Percentiles rank a stretch among this genome's conserved stretches.
phyloP scores from a whole-genome alignment of 345 rosid species.

The Lagerstroemia speciosa region DNA sequence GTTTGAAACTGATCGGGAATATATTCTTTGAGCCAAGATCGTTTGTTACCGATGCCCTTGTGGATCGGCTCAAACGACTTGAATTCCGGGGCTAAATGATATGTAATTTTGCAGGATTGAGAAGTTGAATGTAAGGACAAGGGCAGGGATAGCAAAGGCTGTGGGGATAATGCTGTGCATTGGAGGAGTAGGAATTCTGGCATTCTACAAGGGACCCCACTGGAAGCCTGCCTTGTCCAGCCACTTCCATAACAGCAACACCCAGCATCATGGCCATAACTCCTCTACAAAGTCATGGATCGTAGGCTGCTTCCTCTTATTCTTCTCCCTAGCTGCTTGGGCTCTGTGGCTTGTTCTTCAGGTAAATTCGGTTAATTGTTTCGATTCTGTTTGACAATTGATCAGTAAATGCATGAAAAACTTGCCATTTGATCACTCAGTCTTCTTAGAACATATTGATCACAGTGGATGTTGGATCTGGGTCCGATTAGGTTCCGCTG shows the following conservation, averaged over 20 bases:
- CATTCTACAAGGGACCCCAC: conserved; percentile 8
- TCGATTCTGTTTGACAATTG: too few relatives aligned
- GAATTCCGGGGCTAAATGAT: neutral
- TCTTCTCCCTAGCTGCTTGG: conserved; percentile 6
- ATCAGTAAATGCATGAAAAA: too few relatives aligned
- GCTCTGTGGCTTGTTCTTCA: conserved; percentile 9
- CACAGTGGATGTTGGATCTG: too few relatives aligned
- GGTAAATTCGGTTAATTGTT: neutral
- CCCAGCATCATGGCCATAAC: conserved; percentile 1
- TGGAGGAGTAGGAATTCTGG: conserved; percentile 8
- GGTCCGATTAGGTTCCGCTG: too few relatives aligned
- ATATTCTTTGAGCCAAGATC: neutral
- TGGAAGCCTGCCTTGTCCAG: neutral
- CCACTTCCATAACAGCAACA: neutral
- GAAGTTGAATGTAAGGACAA: conserved; percentile 5
- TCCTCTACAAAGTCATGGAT: conserved; percentile 6
- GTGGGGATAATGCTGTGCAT: conserved; percentile 8
- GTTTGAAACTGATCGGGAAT: neutral
- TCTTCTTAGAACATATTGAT: too few relatives aligned
- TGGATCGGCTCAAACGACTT: neutral
- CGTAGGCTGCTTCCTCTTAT: conserved; percentile 10
- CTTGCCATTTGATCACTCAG: too few relatives aligned
- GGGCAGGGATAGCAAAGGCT: conserved; percentile 5
- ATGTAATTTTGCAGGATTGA: neutral
- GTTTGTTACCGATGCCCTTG: neutral